phyloP scores from a whole-genome alignment of 2,329 filamentous ascomycete species.

The Aspergillus caelatus region DNA sequence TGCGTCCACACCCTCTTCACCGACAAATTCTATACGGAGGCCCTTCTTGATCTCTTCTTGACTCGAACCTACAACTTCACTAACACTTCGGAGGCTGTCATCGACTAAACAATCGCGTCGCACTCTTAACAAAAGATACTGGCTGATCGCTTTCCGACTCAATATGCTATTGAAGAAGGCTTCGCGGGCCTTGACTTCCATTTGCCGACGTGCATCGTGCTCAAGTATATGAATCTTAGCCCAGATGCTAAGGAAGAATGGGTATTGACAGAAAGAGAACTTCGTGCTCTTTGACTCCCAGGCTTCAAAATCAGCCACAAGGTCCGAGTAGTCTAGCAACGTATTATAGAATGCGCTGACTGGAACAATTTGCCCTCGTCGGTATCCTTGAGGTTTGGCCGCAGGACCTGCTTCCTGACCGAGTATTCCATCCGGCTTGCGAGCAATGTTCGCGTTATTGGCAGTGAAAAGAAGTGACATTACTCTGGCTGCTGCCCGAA shows the following conservation, averaged over 20 bases:
- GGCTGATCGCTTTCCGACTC: conserved; percentile 71
- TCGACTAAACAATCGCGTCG: conserved; percentile 85
- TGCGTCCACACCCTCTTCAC: conserved; percentile 89
- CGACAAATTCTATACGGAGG: conserved; percentile 79
- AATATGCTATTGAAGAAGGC: conserved; percentile 91
- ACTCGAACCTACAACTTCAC: conserved; percentile 78
- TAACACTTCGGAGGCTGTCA: conserved; percentile 81
- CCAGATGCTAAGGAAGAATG: conserved; percentile 88
- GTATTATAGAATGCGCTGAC: conserved; percentile 88
- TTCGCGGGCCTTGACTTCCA: conserved; percentile 84
- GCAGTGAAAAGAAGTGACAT: conserved; percentile 81
- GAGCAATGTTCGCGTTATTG: conserved; percentile 62
- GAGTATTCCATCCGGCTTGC: conserved; percentile 39
- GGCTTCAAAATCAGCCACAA: conserved; percentile 81
- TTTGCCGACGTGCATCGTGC: conserved; percentile 83
- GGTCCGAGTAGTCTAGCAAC: conserved; percentile 80
- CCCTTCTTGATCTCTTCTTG: conserved; percentile 89
- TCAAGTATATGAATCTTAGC: conserved; percentile 90
- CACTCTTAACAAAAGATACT: conserved; percentile 76
- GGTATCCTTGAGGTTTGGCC: conserved; percentile 47
- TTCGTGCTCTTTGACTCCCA: conserved; percentile 77
- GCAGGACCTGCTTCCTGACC: conserved; percentile 38
- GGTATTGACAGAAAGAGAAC: conserved; percentile 90
- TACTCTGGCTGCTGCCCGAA: conserved; percentile 76
- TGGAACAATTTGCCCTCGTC: conserved; percentile 69